Evolutionary conservation across 2,329 filamentous ascomycete species (phyloP), one percentile per base, ranked within the genome.

Genomic region (Botrytis fragariae): DNA sequence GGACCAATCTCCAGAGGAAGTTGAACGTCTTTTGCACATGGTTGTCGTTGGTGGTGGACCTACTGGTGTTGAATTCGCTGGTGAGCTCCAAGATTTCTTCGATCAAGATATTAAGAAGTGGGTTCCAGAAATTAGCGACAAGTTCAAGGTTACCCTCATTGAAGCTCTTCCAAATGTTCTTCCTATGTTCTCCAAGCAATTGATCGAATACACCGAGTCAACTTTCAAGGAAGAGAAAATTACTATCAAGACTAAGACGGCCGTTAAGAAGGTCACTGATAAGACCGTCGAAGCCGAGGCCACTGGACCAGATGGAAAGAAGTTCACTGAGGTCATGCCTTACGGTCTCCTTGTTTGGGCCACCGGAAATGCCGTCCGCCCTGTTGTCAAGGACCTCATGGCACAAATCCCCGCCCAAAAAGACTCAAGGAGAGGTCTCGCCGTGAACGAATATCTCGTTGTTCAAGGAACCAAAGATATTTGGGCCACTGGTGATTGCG

Each of bases 211-310:
- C 88, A 99, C 96, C 79, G 96, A 99, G 86, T 95, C 95, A 84
- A 98, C 95, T 64, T 97, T 99, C 87, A 96, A 97, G 85, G 96
- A 99, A 86, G 96, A 99, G 85, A 95, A 94, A 82, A 99, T 99
- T 82, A 91, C 93, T 79, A 97, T 99, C 85, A 92, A 93, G 84
- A 97, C 96, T 79, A 98, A 98, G 90, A 98, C 96, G 77, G 97
- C 97, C 91, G 96, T 99, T 83, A 98, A 98, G 89, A 95, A 92
- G 75, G 96, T 99, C 74, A 97, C 94, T 45, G 92, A 96, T 80
- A 97, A 93, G 84, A 91, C 90, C 81, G 95, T 99, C 80, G 94
- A 98, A 86, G 96, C 95, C 77, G 93, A 97, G 83, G 89, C 90
- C 69, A 91, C 90, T 72, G 89, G 90, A 70, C 91, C 95, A 29